Conservation (phyloP, 2,329 filamentous ascomycete genomes). For the Aureobasidium leucospermi region DNA sequence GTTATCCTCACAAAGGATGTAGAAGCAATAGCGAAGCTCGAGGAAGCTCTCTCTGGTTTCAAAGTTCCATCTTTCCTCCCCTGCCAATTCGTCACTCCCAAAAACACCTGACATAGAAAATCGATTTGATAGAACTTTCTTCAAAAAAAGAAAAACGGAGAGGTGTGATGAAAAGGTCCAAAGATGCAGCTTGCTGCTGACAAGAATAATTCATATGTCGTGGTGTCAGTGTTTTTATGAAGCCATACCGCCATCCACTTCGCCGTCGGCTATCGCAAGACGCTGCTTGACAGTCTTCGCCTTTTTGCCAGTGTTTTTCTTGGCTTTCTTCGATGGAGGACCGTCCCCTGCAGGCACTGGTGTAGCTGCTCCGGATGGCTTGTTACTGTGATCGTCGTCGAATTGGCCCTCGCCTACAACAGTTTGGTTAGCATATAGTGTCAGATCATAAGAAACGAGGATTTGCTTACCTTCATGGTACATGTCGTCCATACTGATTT, state of each 20-base stretch:
- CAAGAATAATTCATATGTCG: neutral
- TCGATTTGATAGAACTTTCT: neutral
- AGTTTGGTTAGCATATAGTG: constrained; percentile 26
- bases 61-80: neutral
- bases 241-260: constrained; percentile 19
- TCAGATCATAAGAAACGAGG: constrained; percentile 14
- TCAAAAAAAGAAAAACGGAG: neutral
- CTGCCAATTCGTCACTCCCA: neutral
- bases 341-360: constrained; percentile 52
- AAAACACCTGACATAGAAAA: neutral
- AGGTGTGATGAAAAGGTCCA: neutral
- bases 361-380: constrained; percentile 78
- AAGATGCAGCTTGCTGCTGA: neutral
- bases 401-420: constrained; percentile 85
- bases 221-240: neutral
- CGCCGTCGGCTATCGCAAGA: constrained; percentile 42
- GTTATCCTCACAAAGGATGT: neutral
- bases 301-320: constrained; percentile 49
- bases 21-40: neutral
- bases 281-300: constrained; percentile 45
- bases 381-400: constrained; percentile 77
- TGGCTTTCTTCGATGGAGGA: constrained; percentile 42
- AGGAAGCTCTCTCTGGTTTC: neutral
- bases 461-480: constrained; percentile 89
- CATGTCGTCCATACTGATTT: constrained; percentile 81